Base-by-base conservation (phyloP, 352 stramenopile genomes). In the Phytopythium ostracodes region DNA sequence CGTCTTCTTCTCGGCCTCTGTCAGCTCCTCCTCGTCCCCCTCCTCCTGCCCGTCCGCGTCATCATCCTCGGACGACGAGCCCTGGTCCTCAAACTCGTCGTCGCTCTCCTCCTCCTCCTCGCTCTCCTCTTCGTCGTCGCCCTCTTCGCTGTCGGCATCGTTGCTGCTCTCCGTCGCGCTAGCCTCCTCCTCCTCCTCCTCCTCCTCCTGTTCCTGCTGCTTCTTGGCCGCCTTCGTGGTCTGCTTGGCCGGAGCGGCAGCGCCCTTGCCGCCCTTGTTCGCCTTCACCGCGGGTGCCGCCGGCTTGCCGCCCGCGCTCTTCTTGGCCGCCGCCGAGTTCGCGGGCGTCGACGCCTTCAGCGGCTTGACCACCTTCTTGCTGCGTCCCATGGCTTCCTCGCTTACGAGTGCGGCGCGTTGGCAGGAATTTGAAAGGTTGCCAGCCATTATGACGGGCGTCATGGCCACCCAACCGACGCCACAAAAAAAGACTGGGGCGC, bases 61-160 rank as follows among this genome's bases (percentile, higher is more conserved):
- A 2, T 94, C 83, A 36, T 91, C 84, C 0, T 82, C 92, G 7
- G 86, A 95, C 38, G 85, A 94, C 38, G 85, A 94, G 42, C 85
- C 85, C 66, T 96, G 86, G 59, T 96, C 85, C 64, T 94, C 85
- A 50, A 94, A 94, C 60, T 91, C 85, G 47, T 91, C 81, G 44
- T 83, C 66, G 43, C 65, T 73, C 2, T 84, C 76, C 4, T 78
- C 72, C 8, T 84, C 73, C 0, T 76, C 73, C 4, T 83, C 66
- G 43, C 65, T 73, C 1, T 84, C 76, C 4, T 78, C 72, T 5
- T 84, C 73, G 0, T 76, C 73, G 10, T 84, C 77, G 24, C 75
- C 73, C 2, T 76, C 72, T 17, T 81, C 75, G 6, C 75, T 79
- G 12, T 80, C 70, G 7, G 66, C 71, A 6, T 76, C 75, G 25